phyloP scores from a whole-genome alignment of 2,329 filamentous ascomycete species.

The Sporothrix curviconia region DNA sequence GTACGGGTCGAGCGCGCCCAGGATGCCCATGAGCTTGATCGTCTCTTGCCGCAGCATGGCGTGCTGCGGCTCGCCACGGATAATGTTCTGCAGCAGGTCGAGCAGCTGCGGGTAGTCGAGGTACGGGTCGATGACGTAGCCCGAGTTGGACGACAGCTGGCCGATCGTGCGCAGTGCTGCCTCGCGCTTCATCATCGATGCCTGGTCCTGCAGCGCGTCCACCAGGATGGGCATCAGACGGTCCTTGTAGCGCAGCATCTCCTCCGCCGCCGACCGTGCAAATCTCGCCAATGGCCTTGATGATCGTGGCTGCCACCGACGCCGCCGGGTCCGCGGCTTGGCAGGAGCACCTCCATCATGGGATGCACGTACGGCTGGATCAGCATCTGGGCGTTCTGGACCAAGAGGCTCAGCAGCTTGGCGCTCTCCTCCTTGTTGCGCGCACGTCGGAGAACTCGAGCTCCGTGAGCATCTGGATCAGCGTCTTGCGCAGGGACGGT shows the following conservation, averaged over 20 bases:
- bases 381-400: slow-evolving; percentile 84
- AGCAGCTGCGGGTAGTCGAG: slow-evolving; percentile 90
- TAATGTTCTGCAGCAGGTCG: slow-evolving; percentile 86
- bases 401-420: slow-evolving; percentile 83
- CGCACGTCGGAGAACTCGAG: slow-evolving; percentile 89
- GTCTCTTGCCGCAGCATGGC: slow-evolving; percentile 84
- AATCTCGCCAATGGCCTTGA: slow-evolving; percentile 90
- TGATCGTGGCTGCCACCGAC: slow-evolving; percentile 86
- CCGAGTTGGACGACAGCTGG: slow-evolving; percentile 89
- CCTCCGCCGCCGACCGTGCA: slow-evolving; percentile 88
- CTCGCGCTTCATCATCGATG: slow-evolving; percentile 82
- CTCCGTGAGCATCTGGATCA: slow-evolving; percentile 93
- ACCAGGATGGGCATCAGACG: slow-evolving; percentile 93
- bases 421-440: slow-evolving; percentile 96
- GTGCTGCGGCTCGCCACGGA: slow-evolving; percentile 80
- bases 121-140: slow-evolving; percentile 96
- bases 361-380: slow-evolving; percentile 97
- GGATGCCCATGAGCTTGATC: slow-evolving; percentile 91
- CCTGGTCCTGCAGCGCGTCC: slow-evolving; percentile 87
- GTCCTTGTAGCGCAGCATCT: slow-evolving; percentile 88
- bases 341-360: slow-evolving; percentile 89
- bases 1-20: slow-evolving; percentile 92
- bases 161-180: slow-evolving; percentile 85
- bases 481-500: slow-evolving; percentile 84
- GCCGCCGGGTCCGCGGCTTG: slow-evolving; percentile 80